Evolutionary conservation across 139 green algal species (phyloP).

Genomic region (Coccomyxa sp.): DNA sequence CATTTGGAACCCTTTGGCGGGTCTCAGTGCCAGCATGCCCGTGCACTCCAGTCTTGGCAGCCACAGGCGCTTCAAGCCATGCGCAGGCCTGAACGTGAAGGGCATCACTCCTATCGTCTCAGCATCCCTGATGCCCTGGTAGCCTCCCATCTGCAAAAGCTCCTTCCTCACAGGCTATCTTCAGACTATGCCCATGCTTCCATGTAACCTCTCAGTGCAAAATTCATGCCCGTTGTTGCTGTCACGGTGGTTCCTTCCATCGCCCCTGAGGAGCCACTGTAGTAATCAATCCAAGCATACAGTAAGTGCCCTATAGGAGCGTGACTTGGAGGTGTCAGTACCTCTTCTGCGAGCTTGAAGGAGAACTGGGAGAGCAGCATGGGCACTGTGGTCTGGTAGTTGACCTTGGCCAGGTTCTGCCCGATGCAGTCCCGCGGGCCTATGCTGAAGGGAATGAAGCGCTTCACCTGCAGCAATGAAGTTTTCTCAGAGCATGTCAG

Average conservation of each 20-base stretch:
- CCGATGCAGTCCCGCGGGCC: slow-evolving; percentile 2
- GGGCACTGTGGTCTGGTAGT: slow-evolving; percentile 31
- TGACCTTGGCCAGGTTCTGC: slow-evolving; percentile 27
- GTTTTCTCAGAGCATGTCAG: too few relatives aligned
- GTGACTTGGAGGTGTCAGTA: too few relatives aligned
- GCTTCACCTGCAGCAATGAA: too few relatives aligned
- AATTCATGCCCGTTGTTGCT: too few relatives aligned
- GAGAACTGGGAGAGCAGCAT: slow-evolving; percentile 22
- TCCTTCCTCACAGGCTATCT: too few relatives aligned
- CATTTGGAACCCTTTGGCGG: background rate
- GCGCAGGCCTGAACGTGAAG: background rate
- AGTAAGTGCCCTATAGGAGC: too few relatives aligned
- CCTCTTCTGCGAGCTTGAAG: slow-evolving; percentile 27
- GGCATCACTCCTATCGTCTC: background rate
- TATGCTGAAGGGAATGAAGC: slow-evolving; percentile 1
- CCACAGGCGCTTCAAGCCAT: background rate
- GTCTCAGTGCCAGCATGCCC: background rate
- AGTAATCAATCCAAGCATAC: too few relatives aligned
- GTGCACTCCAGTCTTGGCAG: background rate
- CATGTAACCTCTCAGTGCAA: too few relatives aligned
- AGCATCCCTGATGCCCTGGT: background rate
- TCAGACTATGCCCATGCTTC: too few relatives aligned
- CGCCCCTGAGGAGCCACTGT: too few relatives aligned
- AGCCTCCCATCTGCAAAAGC: background rate
- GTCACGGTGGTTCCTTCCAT: too few relatives aligned